Conservation (phyloP, 805 yeast genomes). For the Sugiyamaella americana region DNA sequence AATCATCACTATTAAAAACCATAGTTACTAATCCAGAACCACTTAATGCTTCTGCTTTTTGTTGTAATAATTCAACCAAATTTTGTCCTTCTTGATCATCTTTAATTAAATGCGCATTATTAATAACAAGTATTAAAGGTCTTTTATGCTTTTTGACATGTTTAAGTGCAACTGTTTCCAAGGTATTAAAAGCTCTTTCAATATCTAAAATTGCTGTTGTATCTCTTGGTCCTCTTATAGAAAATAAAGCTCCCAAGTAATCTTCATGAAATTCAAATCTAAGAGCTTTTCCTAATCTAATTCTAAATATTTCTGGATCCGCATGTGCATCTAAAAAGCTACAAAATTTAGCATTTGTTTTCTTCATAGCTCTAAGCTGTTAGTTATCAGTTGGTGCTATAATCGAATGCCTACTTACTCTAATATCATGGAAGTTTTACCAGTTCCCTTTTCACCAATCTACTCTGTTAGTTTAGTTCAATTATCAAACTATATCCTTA, state of each 20-base stretch:
- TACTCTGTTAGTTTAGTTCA: no score
- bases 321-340: conserved; percentile 76
- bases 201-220: conserved; percentile 76
- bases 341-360: conserved; percentile 56
- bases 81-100: conserved; percentile 70
- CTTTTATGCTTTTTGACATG: conserved; percentile 33
- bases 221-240: conserved; percentile 79
- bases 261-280: conserved; percentile 72
- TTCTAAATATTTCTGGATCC: conserved; percentile 75
- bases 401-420: conserved; percentile 31
- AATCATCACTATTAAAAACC: conserved; percentile 75
- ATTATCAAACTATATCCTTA: no score
- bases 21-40: conserved; percentile 68
- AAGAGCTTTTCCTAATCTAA: conserved; percentile 68
- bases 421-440: conserved; percentile 68
- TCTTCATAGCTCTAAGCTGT: conserved; percentile 43
- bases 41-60: conserved; percentile 71
- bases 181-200: conserved; percentile 70
- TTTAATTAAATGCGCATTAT: conserved; percentile 66
- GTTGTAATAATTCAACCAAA: conserved; percentile 69
- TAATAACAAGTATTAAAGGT: conserved; percentile 66
- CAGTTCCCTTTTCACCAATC: conserved; percentile 84
- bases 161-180: conserved; percentile 64
- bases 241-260: conserved; percentile 73
- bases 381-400: background rate